Base-by-base conservation (phyloP, 192 early-diverging fungal genomes). In the Jimgerdemannia flammicorona region DNA sequence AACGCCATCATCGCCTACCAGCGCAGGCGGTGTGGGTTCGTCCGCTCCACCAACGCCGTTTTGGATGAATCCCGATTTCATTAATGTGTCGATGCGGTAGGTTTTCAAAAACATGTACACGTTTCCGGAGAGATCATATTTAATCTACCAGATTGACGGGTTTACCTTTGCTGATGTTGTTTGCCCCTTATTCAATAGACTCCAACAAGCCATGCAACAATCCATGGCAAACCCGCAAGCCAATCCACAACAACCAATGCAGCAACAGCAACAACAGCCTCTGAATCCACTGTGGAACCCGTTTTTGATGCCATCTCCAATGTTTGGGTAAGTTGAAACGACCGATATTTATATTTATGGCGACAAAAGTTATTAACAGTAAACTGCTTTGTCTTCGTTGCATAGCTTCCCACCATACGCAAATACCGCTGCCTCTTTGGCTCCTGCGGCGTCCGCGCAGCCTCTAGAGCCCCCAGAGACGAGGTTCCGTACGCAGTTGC, bases 401-500 rank as follows among this genome's bases (percentile, higher is more conserved):
- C 14, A 14, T 59, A 59, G 49, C 14, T 59, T 59, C 49, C 49
- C 49, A 14, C 49, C 49, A 14, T 59, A 10, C 49, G 49, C 49
- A 14, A 59, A 59, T 14, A 6, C 49, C 49, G 49, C 49, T 10
- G 49, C 49, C 14, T 59, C 49, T 59, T 14, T 59, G 49, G 49
- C 49, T 6, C 49, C 49, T 14, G 49, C 14, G 49, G 14, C 49
- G 49, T 14, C 49, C 14, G 49, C 49, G 49, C 49, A 59, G 49
- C 67, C 40, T 73, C 67, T 78, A 44, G 79, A 87, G 70, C 80
- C 89, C 42, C 82, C 90, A 77, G 86, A 90, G 83, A 73, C 77
- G 72, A 87, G 87, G 54, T 95, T 91, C 80, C 85, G 83, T 69
- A 75, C 83, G 65, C 87, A 93, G 84, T 81, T 96, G 44, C 87